Evolutionary conservation across 148 eudicot genomes (phyloP).

Genomic region (Linanthus parryae): DNA sequence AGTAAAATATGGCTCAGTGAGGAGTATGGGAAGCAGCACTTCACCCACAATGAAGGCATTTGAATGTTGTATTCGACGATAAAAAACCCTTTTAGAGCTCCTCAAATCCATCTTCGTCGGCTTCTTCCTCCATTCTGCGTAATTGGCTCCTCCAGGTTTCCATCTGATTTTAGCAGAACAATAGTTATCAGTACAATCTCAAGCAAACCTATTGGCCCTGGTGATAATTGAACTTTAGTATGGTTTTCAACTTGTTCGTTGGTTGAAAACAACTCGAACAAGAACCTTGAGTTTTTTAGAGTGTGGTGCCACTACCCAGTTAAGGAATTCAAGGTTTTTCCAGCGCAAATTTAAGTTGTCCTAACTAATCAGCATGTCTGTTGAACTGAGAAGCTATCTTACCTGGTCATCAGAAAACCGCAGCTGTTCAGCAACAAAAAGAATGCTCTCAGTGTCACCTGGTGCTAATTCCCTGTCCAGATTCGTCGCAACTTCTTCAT

Average conservation of each 20-base stretch:
- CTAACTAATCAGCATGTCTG: not conserved
- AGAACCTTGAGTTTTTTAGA: not conserved
- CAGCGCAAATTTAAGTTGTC: not conserved
- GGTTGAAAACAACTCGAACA: not conserved
- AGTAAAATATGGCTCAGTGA: too few relatives aligned
- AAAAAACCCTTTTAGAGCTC: conserved; percentile 75
- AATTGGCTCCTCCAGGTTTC: conserved; percentile 86
- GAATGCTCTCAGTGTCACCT: conserved; percentile 23
- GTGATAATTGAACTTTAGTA: too few relatives aligned
- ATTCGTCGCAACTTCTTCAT: conserved; percentile 41
- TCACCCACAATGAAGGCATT: too few relatives aligned
- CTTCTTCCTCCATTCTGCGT: conserved; percentile 80
- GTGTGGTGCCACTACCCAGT: not conserved
- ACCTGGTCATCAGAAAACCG: conserved; percentile 94
- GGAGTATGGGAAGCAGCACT: too few relatives aligned
- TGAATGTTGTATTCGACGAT: too few relatives aligned
- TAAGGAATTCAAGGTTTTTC: not conserved
- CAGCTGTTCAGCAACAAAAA: conserved; percentile 72
- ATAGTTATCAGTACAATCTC: not conserved
- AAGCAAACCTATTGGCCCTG: too few relatives aligned
- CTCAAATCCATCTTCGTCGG: conserved; percentile 90
- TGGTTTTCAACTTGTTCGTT: not conserved
- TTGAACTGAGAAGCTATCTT: conserved; percentile 8
- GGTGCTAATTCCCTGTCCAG: conserved; percentile 25
- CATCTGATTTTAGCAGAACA: conserved; percentile 61